Evolutionary conservation across 805 yeast genomes (phyloP), one percentile per base, ranked within the genome.

Genomic region (Komagataella phaffii): DNA sequence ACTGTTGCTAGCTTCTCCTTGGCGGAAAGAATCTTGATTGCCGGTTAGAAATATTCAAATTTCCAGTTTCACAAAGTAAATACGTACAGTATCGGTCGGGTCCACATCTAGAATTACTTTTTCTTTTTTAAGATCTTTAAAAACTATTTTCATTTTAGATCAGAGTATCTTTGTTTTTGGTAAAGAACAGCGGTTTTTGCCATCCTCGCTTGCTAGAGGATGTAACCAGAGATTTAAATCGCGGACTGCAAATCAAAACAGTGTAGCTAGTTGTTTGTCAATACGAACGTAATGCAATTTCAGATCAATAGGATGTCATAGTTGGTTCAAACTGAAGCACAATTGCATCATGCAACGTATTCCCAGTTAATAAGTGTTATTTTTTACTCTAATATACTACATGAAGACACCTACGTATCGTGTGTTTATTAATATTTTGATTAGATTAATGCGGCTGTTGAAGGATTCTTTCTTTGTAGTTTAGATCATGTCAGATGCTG

Each of bases 61-160:
- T 14, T 24, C 7, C 6, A 12, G 30, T 12, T 45, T 10, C 8
- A 4, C n/a, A 6, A 17, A 30, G 14, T 44, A 7, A 17, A 23
- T 23, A 73, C 79, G 58, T 62, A 86, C 91, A 2, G 88, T 75
- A 50, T 81, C 88, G 12, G 76, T 55, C 7, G 76, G 73, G 54
- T 85, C 95, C 53, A 88, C 77, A 24, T 88, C 96, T 53, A 93
- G 62, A 24, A 88, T 77, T 65, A 90, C 79, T 64, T 82, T 85
- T 64, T 88, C 89, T 71, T 91, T 93, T 71, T 93, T 90, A 71
- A 93, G 86, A 69, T 93, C 96, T 66, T 90, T 89, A 66, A 93
- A 81, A 50, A 83, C 75, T 57, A 89, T 71, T 68, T 84, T 83
- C 96, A 88, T 89, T 55, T 50, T 30, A 30, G 14, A 30, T 40